These are phyloP conservation scores for Waltergamsia citrina DNA, from an alignment of 2,329 filamentous ascomycete species.

Conservation along the genomic window DNA sequence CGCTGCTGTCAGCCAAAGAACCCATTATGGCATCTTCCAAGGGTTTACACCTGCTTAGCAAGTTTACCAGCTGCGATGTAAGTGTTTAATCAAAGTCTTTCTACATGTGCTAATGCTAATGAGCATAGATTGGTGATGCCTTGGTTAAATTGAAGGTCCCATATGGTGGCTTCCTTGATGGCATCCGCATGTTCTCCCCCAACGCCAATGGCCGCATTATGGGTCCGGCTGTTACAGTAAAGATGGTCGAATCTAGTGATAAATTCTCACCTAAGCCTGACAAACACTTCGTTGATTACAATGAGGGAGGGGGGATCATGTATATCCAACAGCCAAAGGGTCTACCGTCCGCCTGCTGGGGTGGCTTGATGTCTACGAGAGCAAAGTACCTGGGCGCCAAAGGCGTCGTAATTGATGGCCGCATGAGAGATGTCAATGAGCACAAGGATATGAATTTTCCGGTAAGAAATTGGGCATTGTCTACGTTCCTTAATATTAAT, in stretches of 20 bases:
- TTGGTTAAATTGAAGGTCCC: constrained; percentile 36
- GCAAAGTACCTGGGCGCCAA: constrained; percentile 4
- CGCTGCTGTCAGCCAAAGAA: too few relatives aligned
- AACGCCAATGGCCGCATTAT: constrained; percentile 40
- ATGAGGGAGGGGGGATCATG: constrained; percentile 5
- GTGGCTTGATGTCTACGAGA: constrained; percentile 7
- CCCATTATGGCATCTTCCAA: too few relatives aligned
- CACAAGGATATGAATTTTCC: constrained; percentile 7
- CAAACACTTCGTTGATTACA: constrained; percentile 14
- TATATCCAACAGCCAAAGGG: constrained; percentile 3
- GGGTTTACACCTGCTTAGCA: too few relatives aligned
- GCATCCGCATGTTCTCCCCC: constrained; percentile 45
- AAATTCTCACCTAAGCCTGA: constrained; percentile 12
- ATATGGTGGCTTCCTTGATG: constrained; percentile 43
- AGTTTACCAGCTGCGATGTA: too few relatives aligned
- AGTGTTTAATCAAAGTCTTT: too few relatives aligned
- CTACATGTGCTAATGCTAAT: too few relatives aligned
- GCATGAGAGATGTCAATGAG: constrained; percentile 6
- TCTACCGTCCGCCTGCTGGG: constrained; percentile 4
- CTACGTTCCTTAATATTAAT: too few relatives aligned
- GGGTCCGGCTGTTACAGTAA: constrained; percentile 44
- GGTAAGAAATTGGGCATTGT: too few relatives aligned
- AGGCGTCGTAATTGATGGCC: constrained; percentile 6
- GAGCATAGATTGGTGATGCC: constrained; percentile 27
- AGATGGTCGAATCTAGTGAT: constrained; percentile 29